Base-by-base conservation (phyloP, 139 green algal species). In the Zygnema cylindricum region DNA sequence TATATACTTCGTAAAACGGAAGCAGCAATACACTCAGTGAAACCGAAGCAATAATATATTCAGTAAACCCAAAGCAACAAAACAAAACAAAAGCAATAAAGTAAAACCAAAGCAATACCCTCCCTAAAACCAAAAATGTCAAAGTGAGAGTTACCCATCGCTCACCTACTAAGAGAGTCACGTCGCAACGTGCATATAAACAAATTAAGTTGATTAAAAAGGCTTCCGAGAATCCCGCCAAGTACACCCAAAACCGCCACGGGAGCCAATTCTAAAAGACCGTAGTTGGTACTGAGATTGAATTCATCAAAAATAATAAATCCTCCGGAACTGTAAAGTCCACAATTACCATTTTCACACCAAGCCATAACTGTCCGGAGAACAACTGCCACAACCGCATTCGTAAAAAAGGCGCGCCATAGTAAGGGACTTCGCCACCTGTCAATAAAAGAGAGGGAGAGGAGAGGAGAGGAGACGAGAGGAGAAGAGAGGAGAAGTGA, bases 331-430 rank as follows among this genome's bases (percentile, higher is more conserved):
- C 85, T 83, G 69, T 76, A 91, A 2, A 90, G 36, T 39, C 86
- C 86, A 49, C 86, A 91, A 40, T 41, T n/a, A 23, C 85, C 85
- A 86, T 76, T 57, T 16, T n/a, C 55, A 69, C 86, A 91, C n/a
- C 85, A 76, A 36, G 93, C 93, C 94, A 96, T 96, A 1, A 95
- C 57, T 69, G 92, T 63, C 0, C 94, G 90, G 21, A 92, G 23
- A 21, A 41, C 43, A 1, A 93, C 83, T 41, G 73, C 85, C 54
- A 94, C 92, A 1, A 96, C 88, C 30, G 94, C 95, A 32, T 93
- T 97, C 1, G 95, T 96, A 92, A 97, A 97, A 85, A 98, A 97
- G 0, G 90, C 91, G 25, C 93, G 88, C 95, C 95, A 97, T 55
- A 96, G 91, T 71, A 97, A 89, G 25, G 69, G 55, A 23, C 39